Conservation (phyloP, 345 rosid species). For the Acer saccharum region DNA sequence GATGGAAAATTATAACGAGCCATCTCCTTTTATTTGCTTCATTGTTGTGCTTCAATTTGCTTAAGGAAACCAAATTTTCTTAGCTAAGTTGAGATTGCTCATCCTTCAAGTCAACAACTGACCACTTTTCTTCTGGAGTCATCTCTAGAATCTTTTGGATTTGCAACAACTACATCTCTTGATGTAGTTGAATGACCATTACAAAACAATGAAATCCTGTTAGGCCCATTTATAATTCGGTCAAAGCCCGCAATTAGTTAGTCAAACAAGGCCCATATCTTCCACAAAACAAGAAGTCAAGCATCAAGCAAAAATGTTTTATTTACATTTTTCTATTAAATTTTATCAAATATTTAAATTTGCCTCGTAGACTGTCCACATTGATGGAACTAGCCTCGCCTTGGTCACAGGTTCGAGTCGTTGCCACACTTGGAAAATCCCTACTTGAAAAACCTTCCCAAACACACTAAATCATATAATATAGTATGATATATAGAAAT, state of each 20-base stretch:
- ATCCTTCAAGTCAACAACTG: constrained; percentile 65
- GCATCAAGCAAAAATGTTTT: neutral
- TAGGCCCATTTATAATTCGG: neutral
- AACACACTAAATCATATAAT: too few relatives aligned
- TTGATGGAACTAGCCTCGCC: too few relatives aligned
- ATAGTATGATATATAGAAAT: too few relatives aligned
- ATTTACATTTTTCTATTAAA: too few relatives aligned
- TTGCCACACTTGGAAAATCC: too few relatives aligned
- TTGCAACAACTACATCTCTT: constrained; percentile 44
- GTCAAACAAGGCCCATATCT: neutral
- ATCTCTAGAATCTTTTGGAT: constrained; percentile 33
- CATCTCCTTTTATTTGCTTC: constrained; percentile 70
- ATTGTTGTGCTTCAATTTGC: constrained; percentile 41
- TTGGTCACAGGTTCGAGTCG: too few relatives aligned
- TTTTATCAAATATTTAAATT: too few relatives aligned
- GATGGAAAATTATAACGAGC: constrained; percentile 20
- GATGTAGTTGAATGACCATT: neutral
- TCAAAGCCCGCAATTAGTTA: neutral
- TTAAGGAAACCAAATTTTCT: constrained; percentile 36
- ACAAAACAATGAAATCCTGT: neutral
- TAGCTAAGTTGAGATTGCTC: constrained; percentile 36
- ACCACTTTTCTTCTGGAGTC: constrained; percentile 62
- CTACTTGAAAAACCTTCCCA: too few relatives aligned
- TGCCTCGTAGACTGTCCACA: too few relatives aligned
- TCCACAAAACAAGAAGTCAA: neutral